Evolutionary conservation across 2,329 filamentous ascomycete genomes (phyloP).

Genomic region (Dactylellina cionopaga): DNA sequence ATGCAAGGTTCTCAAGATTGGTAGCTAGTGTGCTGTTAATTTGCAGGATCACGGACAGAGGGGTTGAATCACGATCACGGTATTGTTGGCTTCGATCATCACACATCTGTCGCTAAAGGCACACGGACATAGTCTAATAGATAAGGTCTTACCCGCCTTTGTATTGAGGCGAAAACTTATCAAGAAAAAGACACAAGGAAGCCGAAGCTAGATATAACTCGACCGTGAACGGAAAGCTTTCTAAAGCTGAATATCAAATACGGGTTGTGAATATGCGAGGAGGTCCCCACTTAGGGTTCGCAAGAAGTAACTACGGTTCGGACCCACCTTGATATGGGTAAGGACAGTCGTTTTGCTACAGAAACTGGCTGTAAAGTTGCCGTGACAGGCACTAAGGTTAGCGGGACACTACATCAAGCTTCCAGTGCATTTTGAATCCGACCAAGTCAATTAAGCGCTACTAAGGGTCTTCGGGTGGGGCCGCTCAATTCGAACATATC

Average conservation of each 20-base stretch:
- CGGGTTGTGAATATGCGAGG: constrained; percentile 15
- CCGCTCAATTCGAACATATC: not conserved
- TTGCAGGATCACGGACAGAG: constrained; percentile 22
- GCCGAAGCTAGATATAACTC: constrained; percentile 34
- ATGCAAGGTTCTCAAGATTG: constrained; percentile 45
- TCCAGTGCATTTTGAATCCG: not conserved
- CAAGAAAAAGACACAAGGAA: constrained; percentile 21
- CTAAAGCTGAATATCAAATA: not conserved
- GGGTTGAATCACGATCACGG: not conserved
- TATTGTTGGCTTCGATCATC: constrained; percentile 1
- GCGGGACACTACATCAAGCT: not conserved
- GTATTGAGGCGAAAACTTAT: not conserved
- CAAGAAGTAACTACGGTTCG: constrained; percentile 10
- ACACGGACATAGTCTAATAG: constrained; percentile 9
- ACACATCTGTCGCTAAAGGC: constrained; percentile 5
- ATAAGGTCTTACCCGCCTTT: constrained; percentile 23
- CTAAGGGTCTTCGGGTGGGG: not conserved
- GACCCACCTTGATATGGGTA: constrained; percentile 28
- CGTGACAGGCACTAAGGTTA: constrained; percentile 1
- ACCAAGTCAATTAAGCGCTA: constrained; percentile 12
- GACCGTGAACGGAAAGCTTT: constrained; percentile 45
- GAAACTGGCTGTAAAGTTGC: constrained; percentile 17
- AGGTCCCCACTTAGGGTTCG: constrained; percentile 26
- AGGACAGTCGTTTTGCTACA: not conserved
- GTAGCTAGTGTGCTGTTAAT: constrained; percentile 39